Base-by-base conservation (phyloP, 1,139 yeast species). In the Kodamaea ohmeri region DNA sequence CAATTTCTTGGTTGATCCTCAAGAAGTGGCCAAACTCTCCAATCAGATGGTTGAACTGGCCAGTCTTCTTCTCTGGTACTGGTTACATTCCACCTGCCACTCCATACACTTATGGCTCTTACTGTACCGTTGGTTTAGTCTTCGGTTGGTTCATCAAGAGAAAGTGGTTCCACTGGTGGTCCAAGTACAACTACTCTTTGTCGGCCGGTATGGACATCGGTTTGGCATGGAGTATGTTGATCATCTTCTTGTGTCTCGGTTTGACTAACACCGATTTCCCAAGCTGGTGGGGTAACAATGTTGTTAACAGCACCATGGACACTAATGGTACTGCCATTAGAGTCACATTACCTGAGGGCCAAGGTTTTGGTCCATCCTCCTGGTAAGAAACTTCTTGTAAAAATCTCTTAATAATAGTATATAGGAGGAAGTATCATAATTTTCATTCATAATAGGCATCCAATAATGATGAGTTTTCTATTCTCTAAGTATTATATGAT, bases 231-330 rank as follows among this genome's bases (percentile, higher is more conserved):
- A 67, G 76, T 11, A 62, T 73, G 36, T 59, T 75, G 43, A 51
- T 77, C 38, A 62, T 78, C 37, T 73, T 77, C 57, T 58, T 77
- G 46, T 56, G 67, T 32, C 54, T 66, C 43, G 43, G 47, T 40
- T 53, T 61, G 34, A 58, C 63, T 30, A 58, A 63, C 38, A 43
- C 55, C 9, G 45, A 60, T 16, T 70, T 74, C 42, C 52, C 59
- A 22, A 25, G 47, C 14, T 80, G 87, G 87, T 80, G 86, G 86
- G 86, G 87, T 18, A 73, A 68, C 41, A 46, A 43, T 9, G 67
- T 75, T 6, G 59, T 58, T 42, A 59, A 63, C 38, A 50, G 30
- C 7, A 53, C 56, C n/a, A 19, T 46, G 41, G 57, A 52, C 28
- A 42, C 46, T n/a, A 27, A 29, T 8, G 34, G 31, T 18, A 35